Evolutionary conservation across 2,329 filamentous ascomycete genomes (phyloP).

Genomic region (Apiospora sp.): DNA sequence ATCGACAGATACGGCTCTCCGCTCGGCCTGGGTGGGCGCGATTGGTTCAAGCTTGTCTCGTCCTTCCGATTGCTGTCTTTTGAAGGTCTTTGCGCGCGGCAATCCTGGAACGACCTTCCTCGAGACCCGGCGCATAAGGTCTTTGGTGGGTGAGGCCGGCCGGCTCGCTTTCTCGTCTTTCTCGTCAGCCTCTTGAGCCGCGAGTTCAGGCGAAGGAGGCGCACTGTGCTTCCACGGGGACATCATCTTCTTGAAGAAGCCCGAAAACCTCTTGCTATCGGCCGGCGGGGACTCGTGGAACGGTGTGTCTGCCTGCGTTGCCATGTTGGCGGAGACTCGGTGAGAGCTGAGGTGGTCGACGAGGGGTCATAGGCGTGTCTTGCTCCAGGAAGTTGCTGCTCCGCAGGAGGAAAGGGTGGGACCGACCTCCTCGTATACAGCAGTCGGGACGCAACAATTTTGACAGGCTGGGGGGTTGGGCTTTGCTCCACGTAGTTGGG

Average conservation of each 20-base stretch:
- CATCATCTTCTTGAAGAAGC: constrained; percentile 37
- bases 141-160: constrained; percentile 37
- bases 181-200: constrained; percentile 34
- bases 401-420: constrained; percentile 33
- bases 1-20: constrained; percentile 75
- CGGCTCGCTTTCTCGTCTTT: constrained; percentile 33
- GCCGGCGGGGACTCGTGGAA: constrained; percentile 36
- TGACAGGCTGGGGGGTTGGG: constrained; percentile 27
- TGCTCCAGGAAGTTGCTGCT: constrained; percentile 31
- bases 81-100: constrained; percentile 80
- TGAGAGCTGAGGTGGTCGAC: constrained; percentile 32
- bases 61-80: constrained; percentile 82
- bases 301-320: constrained; percentile 36
- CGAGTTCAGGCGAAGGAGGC: constrained; percentile 32
- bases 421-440: constrained; percentile 31
- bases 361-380: constrained; percentile 36
- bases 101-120: constrained; percentile 79
- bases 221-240: constrained; percentile 34
- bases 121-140: constrained; percentile 52
- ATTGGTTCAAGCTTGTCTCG: constrained; percentile 76
- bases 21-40: constrained; percentile 69
- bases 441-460: constrained; percentile 31
- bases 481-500: constrained; percentile 7
- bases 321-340: constrained; percentile 38
- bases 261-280: constrained; percentile 36